Evolutionary conservation across 176 grass and related monocot species (phyloP).

Genomic region (Poa annua): DNA sequence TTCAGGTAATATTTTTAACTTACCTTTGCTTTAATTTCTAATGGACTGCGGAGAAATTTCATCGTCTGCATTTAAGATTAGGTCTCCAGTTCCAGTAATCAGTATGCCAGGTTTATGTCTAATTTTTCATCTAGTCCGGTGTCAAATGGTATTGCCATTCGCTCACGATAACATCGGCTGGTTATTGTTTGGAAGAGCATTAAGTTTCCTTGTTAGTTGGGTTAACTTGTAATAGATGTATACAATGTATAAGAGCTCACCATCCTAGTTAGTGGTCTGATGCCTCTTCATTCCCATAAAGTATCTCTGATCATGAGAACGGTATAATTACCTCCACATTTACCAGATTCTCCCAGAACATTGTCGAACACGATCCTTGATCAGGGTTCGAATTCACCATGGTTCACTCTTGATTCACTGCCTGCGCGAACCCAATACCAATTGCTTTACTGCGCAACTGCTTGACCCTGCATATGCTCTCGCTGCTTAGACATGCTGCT

Average conservation of each 20-base stretch:
- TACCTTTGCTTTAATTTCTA: not conserved
- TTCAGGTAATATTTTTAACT: slow-evolving; percentile 60
- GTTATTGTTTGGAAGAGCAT: not conserved
- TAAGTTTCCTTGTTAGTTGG: not conserved
- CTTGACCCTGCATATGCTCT: slow-evolving; percentile 1
- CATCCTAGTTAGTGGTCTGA: not conserved
- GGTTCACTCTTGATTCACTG: not conserved
- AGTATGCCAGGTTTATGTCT: not conserved
- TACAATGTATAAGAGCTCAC: not conserved
- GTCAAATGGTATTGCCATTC: not conserved
- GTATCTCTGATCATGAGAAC: not conserved
- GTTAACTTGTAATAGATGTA: not conserved
- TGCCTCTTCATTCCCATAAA: not conserved
- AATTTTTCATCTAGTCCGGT: not conserved
- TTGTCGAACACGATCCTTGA: not conserved
- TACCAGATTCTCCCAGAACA: not conserved
- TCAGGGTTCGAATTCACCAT: not conserved
- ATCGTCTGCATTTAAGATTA: not conserved
- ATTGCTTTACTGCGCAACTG: not conserved
- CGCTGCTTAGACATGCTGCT: not conserved
- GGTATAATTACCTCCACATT: not conserved
- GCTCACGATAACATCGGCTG: not conserved
- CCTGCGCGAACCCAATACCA: not conserved
- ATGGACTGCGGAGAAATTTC: slow-evolving; percentile 20
- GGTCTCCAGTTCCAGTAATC: not conserved